Base-by-base conservation (phyloP, 1,284 basidiomycete species). In the Caloboletus inedulis region DNA sequence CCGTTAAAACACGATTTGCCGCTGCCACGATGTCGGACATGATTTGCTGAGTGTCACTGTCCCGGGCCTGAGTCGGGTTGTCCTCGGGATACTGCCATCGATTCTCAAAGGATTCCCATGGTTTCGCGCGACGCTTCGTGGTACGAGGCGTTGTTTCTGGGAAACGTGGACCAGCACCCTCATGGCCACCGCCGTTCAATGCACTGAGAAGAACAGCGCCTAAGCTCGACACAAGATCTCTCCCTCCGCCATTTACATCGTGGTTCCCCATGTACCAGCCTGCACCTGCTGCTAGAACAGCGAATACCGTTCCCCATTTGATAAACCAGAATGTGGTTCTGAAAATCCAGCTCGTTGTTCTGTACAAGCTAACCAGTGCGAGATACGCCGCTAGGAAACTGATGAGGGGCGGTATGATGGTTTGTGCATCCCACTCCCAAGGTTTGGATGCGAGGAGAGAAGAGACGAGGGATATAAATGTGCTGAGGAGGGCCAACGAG, bases 281-380 rank as follows among this genome's bases (percentile, higher is more conserved):
- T 29, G 70, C 70, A 25, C 73, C 74, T 8, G 76, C 80, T 16
- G 77, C 74, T 7, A 86, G 57, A 3, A 74, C 68, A 12, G 74
- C 77, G 12, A 87, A 57, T 49, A 91, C 71, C 4, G 74, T 70
- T 21, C 84, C 85, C 87, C 88, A 91, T 68, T 91, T 91, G 59
- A 85, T 64, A 62, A 89, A 77, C 74, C 80, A 87, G 59, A 89
- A 66, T 14, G 70, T 72, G 31, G 80, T 81, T 53, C 85, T 78
- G 57, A 91, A 68, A 62, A 87, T 77, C 83, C 85, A 91, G 19
- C 76, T 78, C 14, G 87, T 83, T 5, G 89, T 89, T 51, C 86
- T 82, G 69, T 89, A 88, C 52, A 89, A 68, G 62, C 82, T 88
- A 51, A 82, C 57, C 19, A 91, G 74, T 3, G 86, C 86, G 57